A percentile compares a stretch with the other conserved stretches of the same genome.
Conservation (phyloP, 805 yeast species). For the Candida adriatica region DNA sequence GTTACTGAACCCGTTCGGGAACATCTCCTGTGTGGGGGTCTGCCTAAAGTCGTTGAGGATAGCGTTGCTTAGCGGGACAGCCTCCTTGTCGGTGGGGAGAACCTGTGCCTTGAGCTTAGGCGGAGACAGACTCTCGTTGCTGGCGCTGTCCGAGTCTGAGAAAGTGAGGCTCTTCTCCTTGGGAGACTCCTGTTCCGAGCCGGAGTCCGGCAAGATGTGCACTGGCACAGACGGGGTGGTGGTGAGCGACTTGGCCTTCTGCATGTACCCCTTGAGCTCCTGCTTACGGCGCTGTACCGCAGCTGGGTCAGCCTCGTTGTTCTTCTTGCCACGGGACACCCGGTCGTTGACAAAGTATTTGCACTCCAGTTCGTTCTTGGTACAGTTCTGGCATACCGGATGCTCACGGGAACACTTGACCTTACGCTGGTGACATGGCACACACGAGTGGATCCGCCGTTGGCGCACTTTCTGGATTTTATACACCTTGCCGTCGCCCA, state of each 20-base stretch:
- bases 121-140: conserved; percentile 23
- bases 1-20: conserved; percentile 10
- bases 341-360: conserved; percentile 53
- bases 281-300: conserved; percentile 19
- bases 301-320: conserved; percentile 18
- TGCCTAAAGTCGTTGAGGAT: conserved; percentile 19
- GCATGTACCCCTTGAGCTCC: conserved; percentile 20
- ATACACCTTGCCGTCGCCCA: conserved; percentile 47
- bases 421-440: conserved; percentile 52
- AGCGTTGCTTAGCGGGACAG: conserved; percentile 13
- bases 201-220: conserved; percentile 9
- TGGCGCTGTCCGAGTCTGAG: conserved; percentile 22
- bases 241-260: conserved; percentile 16
- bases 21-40: conserved; percentile 14
- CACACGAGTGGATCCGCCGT: conserved; percentile 48
- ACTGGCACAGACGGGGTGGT: conserved; percentile 5
- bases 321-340: conserved; percentile 30
- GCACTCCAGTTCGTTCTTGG: conserved; percentile 40
- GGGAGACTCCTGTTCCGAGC: conserved; percentile 13
- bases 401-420: conserved; percentile 47
- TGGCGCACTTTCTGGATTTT: conserved; percentile 58
- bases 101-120: conserved; percentile 23
- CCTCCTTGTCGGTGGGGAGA: conserved; percentile 18
- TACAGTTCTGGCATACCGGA: conserved; percentile 47
- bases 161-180: conserved; percentile 18